Evolutionary conservation across 1,284 basidiomycete species (phyloP).

Genomic region (Laetiporus sulphureus): DNA sequence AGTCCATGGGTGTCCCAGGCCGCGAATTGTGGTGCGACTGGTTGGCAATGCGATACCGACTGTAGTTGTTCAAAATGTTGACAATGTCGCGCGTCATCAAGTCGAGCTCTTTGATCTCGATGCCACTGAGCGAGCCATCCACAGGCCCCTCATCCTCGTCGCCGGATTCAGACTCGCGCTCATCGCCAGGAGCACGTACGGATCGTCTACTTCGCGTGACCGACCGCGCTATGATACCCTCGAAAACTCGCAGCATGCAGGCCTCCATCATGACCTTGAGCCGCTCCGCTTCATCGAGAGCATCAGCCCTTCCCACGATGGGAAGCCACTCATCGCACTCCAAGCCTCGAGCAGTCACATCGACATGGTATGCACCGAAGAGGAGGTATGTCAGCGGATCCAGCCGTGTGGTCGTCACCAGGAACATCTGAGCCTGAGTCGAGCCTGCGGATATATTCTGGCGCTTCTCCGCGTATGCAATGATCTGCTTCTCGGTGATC

Average conservation of each 20-base stretch:
- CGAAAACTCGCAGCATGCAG: slow-evolving; percentile 88
- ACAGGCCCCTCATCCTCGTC: slow-evolving; percentile 46
- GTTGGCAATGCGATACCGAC: slow-evolving; percentile 47
- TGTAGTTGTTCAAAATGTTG: slow-evolving; percentile 60
- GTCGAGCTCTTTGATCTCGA: slow-evolving; percentile 73
- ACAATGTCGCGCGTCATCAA: slow-evolving; percentile 70
- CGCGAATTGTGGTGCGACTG: slow-evolving; percentile 57
- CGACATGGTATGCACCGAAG: slow-evolving; percentile 83
- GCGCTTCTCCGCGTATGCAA: slow-evolving; percentile 83
- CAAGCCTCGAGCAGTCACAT: slow-evolving; percentile 61
- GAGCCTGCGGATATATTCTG: slow-evolving; percentile 59
- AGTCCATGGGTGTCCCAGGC: slow-evolving; percentile 55
- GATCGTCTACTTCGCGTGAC: no score
- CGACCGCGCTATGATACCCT: slow-evolving; percentile 66
- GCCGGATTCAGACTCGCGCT: slow-evolving; percentile 52
- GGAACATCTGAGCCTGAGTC: slow-evolving; percentile 53
- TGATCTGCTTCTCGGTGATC: slow-evolving; percentile 69
- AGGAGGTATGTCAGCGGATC: slow-evolving; percentile 91
- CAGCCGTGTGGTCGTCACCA: slow-evolving; percentile 80
- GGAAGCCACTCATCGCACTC: slow-evolving; percentile 93
- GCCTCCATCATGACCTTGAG: slow-evolving; percentile 80
- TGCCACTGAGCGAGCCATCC: slow-evolving; percentile 47
- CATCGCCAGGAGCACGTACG: no score
- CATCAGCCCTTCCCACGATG: slow-evolving; percentile 71
- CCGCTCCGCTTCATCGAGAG: slow-evolving; percentile 80